A percentile compares a stretch with the other conserved stretches of the same genome.
Evolutionary conservation across 129 eudicot species (phyloP).

Genomic region (Flaveria trinervia): DNA sequence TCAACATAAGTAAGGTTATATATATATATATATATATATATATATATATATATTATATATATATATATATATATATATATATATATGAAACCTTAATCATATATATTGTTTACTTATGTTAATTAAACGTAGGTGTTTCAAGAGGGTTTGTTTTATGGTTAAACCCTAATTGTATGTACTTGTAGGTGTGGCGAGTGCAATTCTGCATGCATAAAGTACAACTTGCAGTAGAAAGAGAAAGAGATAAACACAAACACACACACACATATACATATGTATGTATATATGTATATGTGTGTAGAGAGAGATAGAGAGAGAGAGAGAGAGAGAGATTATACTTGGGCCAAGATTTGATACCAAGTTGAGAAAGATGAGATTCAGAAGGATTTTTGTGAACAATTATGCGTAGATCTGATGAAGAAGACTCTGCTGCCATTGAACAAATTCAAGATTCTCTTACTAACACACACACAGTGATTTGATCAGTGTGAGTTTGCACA

Average conservation of each 20-base stretch:
- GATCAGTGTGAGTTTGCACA: conserved; percentile 36
- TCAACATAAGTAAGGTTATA: background rate
- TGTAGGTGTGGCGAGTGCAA: conserved; percentile 18
- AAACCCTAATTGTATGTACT: conserved; percentile 19
- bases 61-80: too few relatives aligned
- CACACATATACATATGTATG: too few relatives aligned
- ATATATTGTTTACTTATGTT: too few relatives aligned
- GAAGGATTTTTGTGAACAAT: conserved; percentile 83
- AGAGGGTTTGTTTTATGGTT: too few relatives aligned
- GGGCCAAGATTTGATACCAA: conserved; percentile 96
- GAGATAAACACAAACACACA: background rate
- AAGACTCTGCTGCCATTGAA: conserved; percentile 58
- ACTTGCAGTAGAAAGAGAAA: conserved; percentile 21
- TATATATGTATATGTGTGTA: too few relatives aligned
- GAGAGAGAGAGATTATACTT: conserved; percentile 56
- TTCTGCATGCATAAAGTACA: conserved; percentile 27
- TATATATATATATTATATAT: background rate
- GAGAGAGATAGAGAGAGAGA: conserved; percentile 15
- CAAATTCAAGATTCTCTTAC: conserved; percentile 15
- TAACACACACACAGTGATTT: conserved; percentile 11
- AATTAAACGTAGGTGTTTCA: too few relatives aligned
- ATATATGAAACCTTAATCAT: background rate
- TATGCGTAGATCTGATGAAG: conserved; percentile 56
- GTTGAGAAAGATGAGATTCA: conserved; percentile 65
- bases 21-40: background rate